Conservation (phyloP, 345 rosid species). For the Anacardium occidentale region DNA sequence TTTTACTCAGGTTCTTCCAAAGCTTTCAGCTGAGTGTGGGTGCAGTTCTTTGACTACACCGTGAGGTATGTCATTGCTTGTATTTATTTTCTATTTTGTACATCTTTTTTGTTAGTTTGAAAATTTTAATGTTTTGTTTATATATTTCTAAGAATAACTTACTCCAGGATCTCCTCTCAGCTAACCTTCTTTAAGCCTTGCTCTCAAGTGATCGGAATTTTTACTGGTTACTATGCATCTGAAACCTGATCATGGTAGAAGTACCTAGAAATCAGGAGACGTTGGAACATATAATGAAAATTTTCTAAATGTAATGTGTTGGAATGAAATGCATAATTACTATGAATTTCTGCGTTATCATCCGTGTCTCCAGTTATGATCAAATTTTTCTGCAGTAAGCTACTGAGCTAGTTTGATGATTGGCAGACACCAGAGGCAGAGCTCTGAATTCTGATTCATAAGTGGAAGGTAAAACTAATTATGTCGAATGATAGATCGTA, state of each 20-base stretch:
- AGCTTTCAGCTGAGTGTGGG: background rate
- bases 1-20: background rate
- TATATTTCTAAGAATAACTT: background rate
- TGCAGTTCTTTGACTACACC: background rate
- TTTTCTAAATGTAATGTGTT: background rate
- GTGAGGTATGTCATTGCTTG: constrained; percentile 7
- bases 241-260: background rate
- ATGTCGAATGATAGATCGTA: background rate
- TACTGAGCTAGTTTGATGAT: background rate
- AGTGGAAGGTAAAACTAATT: background rate
- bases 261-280: background rate
- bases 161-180: background rate
- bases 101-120: background rate
- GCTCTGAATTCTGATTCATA: background rate
- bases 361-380: background rate
- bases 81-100: background rate
- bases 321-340: background rate
- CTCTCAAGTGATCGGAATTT: background rate
- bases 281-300: background rate
- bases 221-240: background rate
- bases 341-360: background rate
- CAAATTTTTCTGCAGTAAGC: background rate
- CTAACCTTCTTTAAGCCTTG: background rate
- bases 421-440: background rate
- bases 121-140: background rate